Evolutionary conservation across 148 eudicot genomes (phyloP).

Genomic region (Heliamphora exappendiculata): DNA sequence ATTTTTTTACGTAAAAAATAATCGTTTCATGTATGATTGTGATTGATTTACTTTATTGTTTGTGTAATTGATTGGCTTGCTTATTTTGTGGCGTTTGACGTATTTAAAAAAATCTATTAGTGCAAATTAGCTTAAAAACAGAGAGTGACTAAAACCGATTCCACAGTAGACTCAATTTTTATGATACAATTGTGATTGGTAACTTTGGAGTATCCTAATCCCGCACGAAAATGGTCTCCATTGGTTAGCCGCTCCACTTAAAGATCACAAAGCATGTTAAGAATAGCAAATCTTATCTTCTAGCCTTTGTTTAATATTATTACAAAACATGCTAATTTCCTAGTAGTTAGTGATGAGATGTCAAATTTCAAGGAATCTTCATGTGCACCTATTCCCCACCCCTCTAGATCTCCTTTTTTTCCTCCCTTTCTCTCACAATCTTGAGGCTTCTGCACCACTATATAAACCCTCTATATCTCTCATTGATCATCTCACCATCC

Average conservation of each 20-base stretch:
- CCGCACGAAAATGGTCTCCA: neutral
- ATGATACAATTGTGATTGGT: too few species aligned
- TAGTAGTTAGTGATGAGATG: neutral
- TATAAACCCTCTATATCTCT: slow-evolving; percentile 20
- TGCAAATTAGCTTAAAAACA: too few species aligned
- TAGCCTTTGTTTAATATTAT: neutral
- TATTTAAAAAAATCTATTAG: too few species aligned
- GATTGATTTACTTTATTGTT: too few species aligned
- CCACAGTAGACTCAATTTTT: too few species aligned
- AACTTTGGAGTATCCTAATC: too few species aligned
- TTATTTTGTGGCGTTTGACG: too few species aligned
- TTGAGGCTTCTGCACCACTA: slow-evolving; percentile 12
- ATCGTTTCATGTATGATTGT: too few species aligned
- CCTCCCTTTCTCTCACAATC: neutral
- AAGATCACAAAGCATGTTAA: neutral
- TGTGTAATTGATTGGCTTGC: too few species aligned
- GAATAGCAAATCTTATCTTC: neutral
- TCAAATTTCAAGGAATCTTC: neutral
- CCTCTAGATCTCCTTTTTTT: neutral
- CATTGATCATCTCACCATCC: neutral
- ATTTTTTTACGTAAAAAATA: too few species aligned
- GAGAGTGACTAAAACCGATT: too few species aligned
- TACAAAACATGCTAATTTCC: neutral
- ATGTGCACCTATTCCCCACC: neutral
- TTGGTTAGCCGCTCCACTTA: neutral